Conservation (phyloP, 2,329 filamentous ascomycete species). For the Scedosporium boydii region DNA sequence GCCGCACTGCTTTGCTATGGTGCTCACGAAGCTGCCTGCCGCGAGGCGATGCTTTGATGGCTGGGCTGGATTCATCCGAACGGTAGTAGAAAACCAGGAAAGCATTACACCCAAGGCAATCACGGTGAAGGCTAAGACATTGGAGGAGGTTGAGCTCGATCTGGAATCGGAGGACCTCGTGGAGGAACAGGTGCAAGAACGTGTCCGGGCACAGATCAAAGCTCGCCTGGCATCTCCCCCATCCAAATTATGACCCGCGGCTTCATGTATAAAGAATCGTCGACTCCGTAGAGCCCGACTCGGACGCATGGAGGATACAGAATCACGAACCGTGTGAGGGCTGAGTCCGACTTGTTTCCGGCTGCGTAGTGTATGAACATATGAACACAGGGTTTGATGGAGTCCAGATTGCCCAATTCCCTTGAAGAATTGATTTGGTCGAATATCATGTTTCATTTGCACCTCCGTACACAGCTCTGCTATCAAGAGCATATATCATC, state of each 20-base stretch:
- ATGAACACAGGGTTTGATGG: too few relatives aligned
- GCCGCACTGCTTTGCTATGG: conserved; percentile 63
- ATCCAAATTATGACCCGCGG: neutral
- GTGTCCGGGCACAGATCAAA: conserved; percentile 19
- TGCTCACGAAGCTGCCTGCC: conserved; percentile 31
- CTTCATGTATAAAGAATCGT: neutral
- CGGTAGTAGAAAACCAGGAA: conserved; percentile 24
- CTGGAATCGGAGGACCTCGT: conserved; percentile 25
- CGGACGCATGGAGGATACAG: too few relatives aligned
- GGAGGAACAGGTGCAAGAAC: conserved; percentile 30
- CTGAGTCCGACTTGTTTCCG: too few relatives aligned
- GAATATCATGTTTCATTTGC: too few relatives aligned
- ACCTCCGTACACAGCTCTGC: too few relatives aligned
- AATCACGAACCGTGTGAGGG: too few relatives aligned
- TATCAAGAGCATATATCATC: too few relatives aligned
- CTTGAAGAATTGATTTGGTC: too few relatives aligned
- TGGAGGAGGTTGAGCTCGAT: conserved; percentile 36
- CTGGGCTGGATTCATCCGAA: conserved; percentile 47
- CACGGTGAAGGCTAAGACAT: conserved; percentile 38
- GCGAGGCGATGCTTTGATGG: conserved; percentile 42
- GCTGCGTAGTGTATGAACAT: too few relatives aligned
- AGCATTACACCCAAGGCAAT: conserved; percentile 30
- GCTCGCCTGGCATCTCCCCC: neutral
- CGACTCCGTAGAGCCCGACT: too few relatives aligned
- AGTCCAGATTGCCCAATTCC: too few relatives aligned